Evolutionary conservation across 2,329 filamentous ascomycete genomes (phyloP).

Genomic region (Eutypella sp.): DNA sequence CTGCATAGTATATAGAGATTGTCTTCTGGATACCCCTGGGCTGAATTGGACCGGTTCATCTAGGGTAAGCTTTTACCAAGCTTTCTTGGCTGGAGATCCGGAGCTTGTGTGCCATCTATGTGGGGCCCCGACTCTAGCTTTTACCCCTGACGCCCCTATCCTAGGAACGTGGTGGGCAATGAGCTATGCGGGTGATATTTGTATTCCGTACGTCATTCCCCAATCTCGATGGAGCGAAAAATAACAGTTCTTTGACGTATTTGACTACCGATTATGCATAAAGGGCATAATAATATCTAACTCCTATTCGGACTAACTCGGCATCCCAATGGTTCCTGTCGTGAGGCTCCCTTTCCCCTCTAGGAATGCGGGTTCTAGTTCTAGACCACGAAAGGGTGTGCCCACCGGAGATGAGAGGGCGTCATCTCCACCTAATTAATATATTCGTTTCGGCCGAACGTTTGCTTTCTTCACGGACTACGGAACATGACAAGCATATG

Average conservation of each 20-base stretch:
- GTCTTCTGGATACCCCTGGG: conserved; percentile 3
- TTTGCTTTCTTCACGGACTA: background rate
- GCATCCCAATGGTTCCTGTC: no score
- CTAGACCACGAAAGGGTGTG: background rate
- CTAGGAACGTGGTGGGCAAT: background rate
- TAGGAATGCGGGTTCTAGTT: background rate
- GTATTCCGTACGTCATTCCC: no score
- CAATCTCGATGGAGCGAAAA: no score
- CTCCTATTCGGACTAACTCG: no score
- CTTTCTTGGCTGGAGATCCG: background rate
- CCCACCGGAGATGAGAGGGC: background rate
- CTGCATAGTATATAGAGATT: no score
- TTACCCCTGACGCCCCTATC: background rate
- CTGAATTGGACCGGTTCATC: conserved; percentile 6
- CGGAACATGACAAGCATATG: background rate
- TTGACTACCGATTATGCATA: no score
- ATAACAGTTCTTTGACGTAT: no score
- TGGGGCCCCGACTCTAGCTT: background rate
- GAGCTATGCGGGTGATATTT: background rate
- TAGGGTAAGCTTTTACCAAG: background rate
- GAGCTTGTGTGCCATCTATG: background rate
- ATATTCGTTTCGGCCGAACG: background rate
- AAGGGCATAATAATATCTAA: no score
- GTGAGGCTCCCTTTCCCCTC: background rate
- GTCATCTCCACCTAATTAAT: background rate